A percentile compares a stretch with the other conserved stretches of the same genome.
These are phyloP conservation scores for Jatropha curcas DNA, from an alignment of 345 rosid species.

Conservation along the genomic window DNA sequence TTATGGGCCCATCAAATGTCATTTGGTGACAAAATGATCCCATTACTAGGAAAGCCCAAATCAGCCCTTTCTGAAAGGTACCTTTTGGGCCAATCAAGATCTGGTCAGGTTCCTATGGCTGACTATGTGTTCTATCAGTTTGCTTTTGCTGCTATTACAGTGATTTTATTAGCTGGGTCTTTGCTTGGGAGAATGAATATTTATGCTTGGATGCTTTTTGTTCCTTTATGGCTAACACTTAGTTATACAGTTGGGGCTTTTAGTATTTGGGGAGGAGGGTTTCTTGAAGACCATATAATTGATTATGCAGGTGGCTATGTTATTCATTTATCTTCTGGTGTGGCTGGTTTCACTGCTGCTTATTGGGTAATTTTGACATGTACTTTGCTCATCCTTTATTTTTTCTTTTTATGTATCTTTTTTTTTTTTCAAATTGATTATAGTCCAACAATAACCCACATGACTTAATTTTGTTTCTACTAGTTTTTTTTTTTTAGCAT, in stretches of 20 bases:
- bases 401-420: neutral
- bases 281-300: slow-evolving; percentile 31
- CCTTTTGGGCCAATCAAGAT: neutral
- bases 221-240: slow-evolving; percentile 55
- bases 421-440: neutral
- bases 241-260: slow-evolving; percentile 55
- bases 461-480: too few relatives aligned
- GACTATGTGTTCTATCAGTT: slow-evolving; percentile 56
- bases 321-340: slow-evolving; percentile 69
- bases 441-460: too few relatives aligned
- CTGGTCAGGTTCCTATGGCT: slow-evolving; percentile 25
- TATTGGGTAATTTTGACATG: slow-evolving; percentile 47
- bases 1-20: slow-evolving; percentile 57
- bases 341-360: slow-evolving; percentile 71
- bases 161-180: slow-evolving; percentile 53
- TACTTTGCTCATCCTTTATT: neutral
- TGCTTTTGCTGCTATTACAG: slow-evolving; percentile 65
- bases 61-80: neutral
- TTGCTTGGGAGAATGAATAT: slow-evolving; percentile 68
- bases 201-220: slow-evolving; percentile 68
- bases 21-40: slow-evolving; percentile 33
- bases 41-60: slow-evolving; percentile 41
- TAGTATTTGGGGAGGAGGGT: slow-evolving; percentile 51
- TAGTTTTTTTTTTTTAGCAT: too few relatives aligned
- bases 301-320: slow-evolving; percentile 69